Evolutionary conservation across 2,329 filamentous ascomycete genomes (phyloP), one percentile per base, ranked within the genome.

Genomic region (Xylariaceae sp.): DNA sequence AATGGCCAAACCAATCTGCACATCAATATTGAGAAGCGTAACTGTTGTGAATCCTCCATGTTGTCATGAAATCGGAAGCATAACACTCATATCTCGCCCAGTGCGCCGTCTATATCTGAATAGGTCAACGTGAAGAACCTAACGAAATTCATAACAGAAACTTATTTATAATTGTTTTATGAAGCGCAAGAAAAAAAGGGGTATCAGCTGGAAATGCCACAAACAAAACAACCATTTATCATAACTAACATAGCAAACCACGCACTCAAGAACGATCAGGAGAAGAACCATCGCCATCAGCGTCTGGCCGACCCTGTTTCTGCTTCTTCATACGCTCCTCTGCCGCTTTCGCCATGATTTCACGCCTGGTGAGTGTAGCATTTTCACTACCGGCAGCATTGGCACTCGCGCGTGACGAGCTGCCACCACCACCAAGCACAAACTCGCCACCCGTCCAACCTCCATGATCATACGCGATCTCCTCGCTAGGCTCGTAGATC

Each of bases 371-470:
- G 73, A 90, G 69, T n/a, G 78, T 52, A 11, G 51, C 7, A n/a
- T 41, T 48, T 18, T 47, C 18, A 30, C 52, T 49, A 48, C 47
- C 55, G 17, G 45, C 37, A 41, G 37, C 37, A 41, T 41, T 7
- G 9, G 7, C 37, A 13, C 8, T 13, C 7, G 37, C 53, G 17
- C 56, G 44, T 23, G 55, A 51, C 57, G 48, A 57, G 55, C 11
- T 53, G 57, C 73, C 71, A 1, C 74, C 76, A 50, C 81, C 83
- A 41, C 88, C 88, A 11, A 91, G 79, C 13, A 91, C 86, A 73
- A 89, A 93, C 68, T 90, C 85, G 1, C 90, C 90, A 4, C 90
- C 90, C 0, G 82, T 87, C 89, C 89, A 92, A 0, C 88, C 89
- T 2, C 88, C 87, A 65, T 88, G 82, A 69, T 92, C 88, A 64